These are phyloP conservation scores for Grammothele lineata DNA, from an alignment of 768 basidiomycete genomes.

Conservation along the genomic window DNA sequence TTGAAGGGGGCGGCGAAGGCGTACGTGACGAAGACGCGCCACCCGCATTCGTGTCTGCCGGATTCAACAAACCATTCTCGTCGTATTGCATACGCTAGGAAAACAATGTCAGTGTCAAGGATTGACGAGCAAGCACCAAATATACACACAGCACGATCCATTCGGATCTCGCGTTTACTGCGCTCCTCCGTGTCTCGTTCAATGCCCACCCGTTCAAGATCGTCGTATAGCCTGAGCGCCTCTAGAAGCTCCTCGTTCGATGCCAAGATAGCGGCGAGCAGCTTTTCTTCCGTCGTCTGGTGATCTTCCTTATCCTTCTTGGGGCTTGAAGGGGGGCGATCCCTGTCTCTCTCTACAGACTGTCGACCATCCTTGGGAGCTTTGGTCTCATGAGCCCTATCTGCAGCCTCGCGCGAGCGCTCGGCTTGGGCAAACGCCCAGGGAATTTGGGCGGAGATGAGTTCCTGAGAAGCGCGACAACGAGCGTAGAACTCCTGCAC, in stretches of 20 bases:
- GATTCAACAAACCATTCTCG: constrained; percentile 30
- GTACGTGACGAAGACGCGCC: constrained; percentile 40
- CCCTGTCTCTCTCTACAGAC: constrained; percentile 9
- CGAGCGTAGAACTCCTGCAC: constrained; percentile 77
- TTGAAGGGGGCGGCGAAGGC: constrained; percentile 41
- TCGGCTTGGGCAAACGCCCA: constrained; percentile 88
- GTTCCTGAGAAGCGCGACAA: constrained; percentile 78
- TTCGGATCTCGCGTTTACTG: constrained; percentile 62
- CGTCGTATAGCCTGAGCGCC: constrained; percentile 71
- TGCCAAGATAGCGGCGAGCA: constrained; percentile 66
- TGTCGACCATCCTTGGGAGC: constrained; percentile 4
- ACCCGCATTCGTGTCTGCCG: constrained; percentile 17
- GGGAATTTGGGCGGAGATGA: constrained; percentile 82
- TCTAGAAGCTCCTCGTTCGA: constrained; percentile 71
- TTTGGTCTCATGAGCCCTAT: constrained; percentile 1
- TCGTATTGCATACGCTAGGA: constrained; percentile 36
- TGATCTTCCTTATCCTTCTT: constrained; percentile 29
- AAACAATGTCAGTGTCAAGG: background rate
- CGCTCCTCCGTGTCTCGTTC: constrained; percentile 62
- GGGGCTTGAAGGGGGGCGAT: constrained; percentile 9
- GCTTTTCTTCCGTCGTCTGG: constrained; percentile 67
- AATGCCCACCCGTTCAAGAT: constrained; percentile 62
- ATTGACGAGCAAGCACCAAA: background rate
- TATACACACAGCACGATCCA: constrained; percentile 58
- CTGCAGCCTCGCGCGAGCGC: constrained; percentile 44